Base-by-base conservation (phyloP, 2,329 filamentous ascomycete species). In the Aspergillus fischeri region DNA sequence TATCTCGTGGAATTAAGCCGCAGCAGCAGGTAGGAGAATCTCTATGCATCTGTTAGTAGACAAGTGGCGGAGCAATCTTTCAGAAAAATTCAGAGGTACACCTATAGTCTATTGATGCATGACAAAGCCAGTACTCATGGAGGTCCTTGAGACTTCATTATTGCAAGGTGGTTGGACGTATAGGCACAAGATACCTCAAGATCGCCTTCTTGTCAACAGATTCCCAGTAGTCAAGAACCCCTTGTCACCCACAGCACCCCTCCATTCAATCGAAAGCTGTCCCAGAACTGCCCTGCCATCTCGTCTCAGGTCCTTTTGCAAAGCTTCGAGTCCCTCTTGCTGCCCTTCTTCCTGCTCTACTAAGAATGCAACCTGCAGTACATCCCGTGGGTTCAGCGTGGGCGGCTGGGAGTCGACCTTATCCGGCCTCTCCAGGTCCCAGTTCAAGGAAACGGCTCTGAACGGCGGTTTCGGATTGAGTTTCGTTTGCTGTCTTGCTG, bases 161-260 rank as follows among this genome's bases (percentile, higher is more conserved):
- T 17, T 38, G 14, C 32, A 38, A 38, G 32, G 32, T 17, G 32
- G 7, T 38, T 32, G 9, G 11, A 32, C 14, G 29, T 32, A 32
- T 11, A 35, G 14, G 32, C 1, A 35, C 17, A 35, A 32, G 32
- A 32, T 32, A 14, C 11, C n/a, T 72, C 63, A 72, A 51, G 62
- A 60, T 55, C 73, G 71, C 65, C 73, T 76, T 63, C 77, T 73
- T 28, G 76, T 79, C 64, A 78, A 68, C 53, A 96, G 77, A 80
- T 89, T 93, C 9, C 92, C 92, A 6, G 94, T 99, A 48, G 88
- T 91, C 70, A 99, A 78, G 65, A 86, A 92, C 0, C 94, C 94
- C 66, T 85, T 84, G 75, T 93, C 94, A 0, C 94, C 94, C 88
- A 97, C 92, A 60, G 90, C 85, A 41, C 89, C 89, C 61, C 90